These are phyloP conservation scores for Thuidium tamariscinum DNA, from an alignment of 225 moss, liverwort and hornwort genomes.

Conservation along the genomic window DNA sequence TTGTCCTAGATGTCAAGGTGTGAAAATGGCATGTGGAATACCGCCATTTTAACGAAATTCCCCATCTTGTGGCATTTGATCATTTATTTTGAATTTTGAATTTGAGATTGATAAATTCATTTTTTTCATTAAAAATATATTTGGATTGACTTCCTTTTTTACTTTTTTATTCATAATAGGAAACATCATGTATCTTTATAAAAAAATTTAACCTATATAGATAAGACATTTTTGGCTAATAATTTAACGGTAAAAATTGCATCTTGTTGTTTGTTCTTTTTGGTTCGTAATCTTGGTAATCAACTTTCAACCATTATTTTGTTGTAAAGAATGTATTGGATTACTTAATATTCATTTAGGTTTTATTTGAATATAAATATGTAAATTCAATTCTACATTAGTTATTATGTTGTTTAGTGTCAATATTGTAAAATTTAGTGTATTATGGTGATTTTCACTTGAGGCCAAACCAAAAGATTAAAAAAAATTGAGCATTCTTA, in stretches of 20 bases:
- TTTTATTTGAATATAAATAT: background rate
- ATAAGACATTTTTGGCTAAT: background rate
- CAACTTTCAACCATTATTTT: too few species aligned
- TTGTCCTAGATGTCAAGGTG: too few species aligned
- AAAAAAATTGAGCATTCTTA: background rate
- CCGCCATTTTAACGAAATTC: too few species aligned
- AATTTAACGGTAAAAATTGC: background rate
- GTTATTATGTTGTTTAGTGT: background rate
- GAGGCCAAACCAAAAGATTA: background rate
- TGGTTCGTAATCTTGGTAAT: background rate
- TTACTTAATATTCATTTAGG: background rate
- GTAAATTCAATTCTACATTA: background rate
- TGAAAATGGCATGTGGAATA: too few species aligned
- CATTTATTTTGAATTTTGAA: background rate
- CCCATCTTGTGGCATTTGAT: background rate
- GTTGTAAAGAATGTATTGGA: background rate
- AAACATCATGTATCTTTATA: background rate
- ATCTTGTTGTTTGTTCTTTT: background rate
- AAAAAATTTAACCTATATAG: background rate
- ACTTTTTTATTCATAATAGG: accelerated
- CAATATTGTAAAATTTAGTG: too few species aligned
- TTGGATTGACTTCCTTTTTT: background rate
- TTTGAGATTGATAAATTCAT: background rate
- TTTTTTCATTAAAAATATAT: background rate
- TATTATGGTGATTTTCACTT: too few species aligned